phyloP scores from a whole-genome alignment of 495 filamentous ascomycete species.

The Echria macrotheca region DNA sequence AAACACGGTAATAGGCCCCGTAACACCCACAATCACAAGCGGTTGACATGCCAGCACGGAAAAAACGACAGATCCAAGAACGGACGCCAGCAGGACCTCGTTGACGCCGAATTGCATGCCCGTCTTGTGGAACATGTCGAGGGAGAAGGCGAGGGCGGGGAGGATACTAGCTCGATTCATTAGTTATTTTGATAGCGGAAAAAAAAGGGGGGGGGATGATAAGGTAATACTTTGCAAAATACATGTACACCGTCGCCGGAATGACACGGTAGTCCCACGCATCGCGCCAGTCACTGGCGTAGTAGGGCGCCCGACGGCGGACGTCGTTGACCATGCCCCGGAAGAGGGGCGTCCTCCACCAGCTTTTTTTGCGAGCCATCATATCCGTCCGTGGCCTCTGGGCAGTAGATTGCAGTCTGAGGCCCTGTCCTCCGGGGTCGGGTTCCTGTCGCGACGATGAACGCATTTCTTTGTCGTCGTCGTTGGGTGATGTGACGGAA shows the following conservation, averaged over 20 bases:
- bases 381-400: too few species aligned
- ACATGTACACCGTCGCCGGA: slow-evolving; percentile 81
- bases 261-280: slow-evolving; percentile 82
- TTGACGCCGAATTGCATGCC: slow-evolving; percentile 77
- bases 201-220: too few species aligned
- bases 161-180: slow-evolving; percentile 52
- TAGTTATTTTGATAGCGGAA: too few species aligned
- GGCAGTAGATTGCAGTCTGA: too few species aligned
- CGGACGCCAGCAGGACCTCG: slow-evolving; percentile 74
- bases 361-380: too few species aligned
- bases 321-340: slow-evolving; percentile 73
- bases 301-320: slow-evolving; percentile 65
- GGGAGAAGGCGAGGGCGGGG: slow-evolving; percentile 74
- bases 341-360: slow-evolving; percentile 58
- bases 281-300: slow-evolving; percentile 73
- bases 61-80: slow-evolving; percentile 73
- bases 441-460: too few species aligned
- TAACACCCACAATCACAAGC: slow-evolving; percentile 85
- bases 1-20: slow-evolving; percentile 81
- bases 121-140: slow-evolving; percentile 83
- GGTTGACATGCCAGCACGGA: slow-evolving; percentile 71
- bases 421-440: too few species aligned
- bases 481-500: too few species aligned
- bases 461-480: too few species aligned
- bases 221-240: slow-evolving; percentile 85